Evolutionary conservation across 2,329 filamentous ascomycete genomes (phyloP).

Genomic region (Dothiorella sarmentorum): DNA sequence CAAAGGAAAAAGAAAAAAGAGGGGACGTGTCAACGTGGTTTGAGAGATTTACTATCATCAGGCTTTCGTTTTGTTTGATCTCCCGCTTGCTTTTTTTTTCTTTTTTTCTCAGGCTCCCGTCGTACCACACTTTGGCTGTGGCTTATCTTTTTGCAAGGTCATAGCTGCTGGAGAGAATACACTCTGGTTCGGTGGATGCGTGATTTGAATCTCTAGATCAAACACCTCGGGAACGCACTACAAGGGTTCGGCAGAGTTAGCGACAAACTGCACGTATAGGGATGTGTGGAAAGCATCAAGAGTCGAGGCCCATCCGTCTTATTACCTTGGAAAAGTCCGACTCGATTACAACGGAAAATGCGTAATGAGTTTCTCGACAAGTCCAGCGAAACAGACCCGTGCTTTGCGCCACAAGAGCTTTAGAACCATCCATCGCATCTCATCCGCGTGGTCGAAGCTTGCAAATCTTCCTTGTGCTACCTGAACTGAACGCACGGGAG

Average conservation of each 20-base stretch:
- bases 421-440: background rate
- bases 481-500: background rate
- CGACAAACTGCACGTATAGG: background rate
- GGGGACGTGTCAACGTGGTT: background rate
- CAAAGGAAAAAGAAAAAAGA: background rate
- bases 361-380: no score
- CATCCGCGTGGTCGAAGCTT: constrained; percentile 7
- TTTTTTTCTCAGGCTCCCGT: no score
- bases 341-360: no score
- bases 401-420: background rate
- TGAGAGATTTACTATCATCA: background rate
- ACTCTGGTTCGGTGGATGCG: background rate
- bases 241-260: background rate
- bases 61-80: background rate
- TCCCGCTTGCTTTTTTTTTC: background rate
- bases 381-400: background rate
- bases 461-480: background rate
- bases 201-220: background rate
- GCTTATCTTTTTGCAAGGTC: background rate
- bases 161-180: background rate
- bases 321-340: no score
- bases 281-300: background rate
- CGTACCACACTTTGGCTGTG: background rate
- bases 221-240: background rate
- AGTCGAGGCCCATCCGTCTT: no score